Conservation (phyloP, 345 rosid species). For the Kernera saxatilis region DNA sequence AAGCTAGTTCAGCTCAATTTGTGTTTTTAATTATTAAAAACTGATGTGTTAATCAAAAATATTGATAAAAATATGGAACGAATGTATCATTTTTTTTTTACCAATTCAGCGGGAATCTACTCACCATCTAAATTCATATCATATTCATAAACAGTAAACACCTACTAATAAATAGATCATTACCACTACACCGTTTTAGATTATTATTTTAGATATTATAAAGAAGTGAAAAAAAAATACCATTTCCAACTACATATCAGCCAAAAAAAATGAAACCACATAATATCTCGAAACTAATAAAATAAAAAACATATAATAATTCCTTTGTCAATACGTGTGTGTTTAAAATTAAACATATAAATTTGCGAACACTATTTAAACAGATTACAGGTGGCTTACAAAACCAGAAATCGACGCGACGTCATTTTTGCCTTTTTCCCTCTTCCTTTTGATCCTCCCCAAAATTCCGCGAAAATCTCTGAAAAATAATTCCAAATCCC, state of each 20-base stretch:
- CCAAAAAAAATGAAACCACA: not conserved
- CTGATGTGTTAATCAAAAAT: too few relatives aligned
- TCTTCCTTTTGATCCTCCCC: not conserved
- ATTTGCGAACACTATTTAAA: not conserved
- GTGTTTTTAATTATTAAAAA: too few relatives aligned
- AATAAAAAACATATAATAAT: not conserved
- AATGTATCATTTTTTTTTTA: too few relatives aligned
- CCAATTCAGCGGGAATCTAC: not conserved
- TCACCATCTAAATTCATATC: not conserved
- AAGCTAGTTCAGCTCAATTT: too few relatives aligned
- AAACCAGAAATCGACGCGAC: constrained; percentile 2
- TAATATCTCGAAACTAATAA: constrained; percentile 11
- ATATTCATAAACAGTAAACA: not conserved
- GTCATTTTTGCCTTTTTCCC: not conserved
- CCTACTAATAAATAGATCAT: not conserved
- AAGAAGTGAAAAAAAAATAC: not conserved
- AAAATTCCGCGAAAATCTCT: constrained; percentile 9
- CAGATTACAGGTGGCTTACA: constrained; percentile 11
- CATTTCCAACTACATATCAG: not conserved
- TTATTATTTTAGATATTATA: not conserved
- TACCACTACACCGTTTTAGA: not conserved
- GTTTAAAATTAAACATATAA: not conserved
- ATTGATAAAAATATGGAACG: too few relatives aligned
- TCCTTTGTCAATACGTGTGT: not conserved
- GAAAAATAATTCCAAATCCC: not conserved